phyloP scores from a whole-genome alignment of 2,329 filamentous ascomycete species.

The Alternaria incomplexa region DNA sequence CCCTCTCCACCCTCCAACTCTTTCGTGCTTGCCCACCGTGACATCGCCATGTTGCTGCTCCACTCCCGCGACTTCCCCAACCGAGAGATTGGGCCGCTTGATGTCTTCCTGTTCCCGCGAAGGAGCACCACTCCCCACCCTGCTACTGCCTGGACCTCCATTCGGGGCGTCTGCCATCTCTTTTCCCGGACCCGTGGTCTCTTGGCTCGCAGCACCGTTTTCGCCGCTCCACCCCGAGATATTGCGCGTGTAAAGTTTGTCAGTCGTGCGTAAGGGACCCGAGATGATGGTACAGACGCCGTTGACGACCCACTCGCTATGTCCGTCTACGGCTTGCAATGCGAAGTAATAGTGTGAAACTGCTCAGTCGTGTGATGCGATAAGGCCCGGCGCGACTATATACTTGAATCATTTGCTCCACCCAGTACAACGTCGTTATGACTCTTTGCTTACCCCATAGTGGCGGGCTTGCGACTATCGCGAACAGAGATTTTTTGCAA shows the following conservation, averaged over 20 bases:
- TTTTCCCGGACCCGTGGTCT: neutral
- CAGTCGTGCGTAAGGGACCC: neutral
- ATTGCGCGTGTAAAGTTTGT: neutral
- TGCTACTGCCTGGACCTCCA: neutral
- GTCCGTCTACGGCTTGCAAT: neutral
- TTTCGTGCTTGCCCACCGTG: conserved; percentile 16
- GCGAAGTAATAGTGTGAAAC: neutral
- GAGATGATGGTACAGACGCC: neutral
- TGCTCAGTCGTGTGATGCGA: neutral
- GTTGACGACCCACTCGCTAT: conserved; percentile 1
- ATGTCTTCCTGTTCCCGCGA: conserved; percentile 5
- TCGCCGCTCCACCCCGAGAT: conserved; percentile 14
- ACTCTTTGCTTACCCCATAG: conserved; percentile 1
- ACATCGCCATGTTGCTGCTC: conserved; percentile 2
- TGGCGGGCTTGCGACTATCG: neutral
- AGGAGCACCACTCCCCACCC: neutral
- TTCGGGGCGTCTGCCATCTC: neutral
- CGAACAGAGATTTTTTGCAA: neutral
- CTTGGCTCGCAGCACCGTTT: neutral
- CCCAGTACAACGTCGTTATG: neutral
- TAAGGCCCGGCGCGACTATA: neutral
- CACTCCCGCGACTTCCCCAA: neutral
- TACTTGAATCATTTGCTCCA: conserved; percentile 13
- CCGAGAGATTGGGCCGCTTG: conserved; percentile 3
- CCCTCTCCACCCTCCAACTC: conserved; percentile 17